Evolutionary conservation across 768 basidiomycete species (phyloP).

Genomic region (Kwoniella dendrophila): DNA sequence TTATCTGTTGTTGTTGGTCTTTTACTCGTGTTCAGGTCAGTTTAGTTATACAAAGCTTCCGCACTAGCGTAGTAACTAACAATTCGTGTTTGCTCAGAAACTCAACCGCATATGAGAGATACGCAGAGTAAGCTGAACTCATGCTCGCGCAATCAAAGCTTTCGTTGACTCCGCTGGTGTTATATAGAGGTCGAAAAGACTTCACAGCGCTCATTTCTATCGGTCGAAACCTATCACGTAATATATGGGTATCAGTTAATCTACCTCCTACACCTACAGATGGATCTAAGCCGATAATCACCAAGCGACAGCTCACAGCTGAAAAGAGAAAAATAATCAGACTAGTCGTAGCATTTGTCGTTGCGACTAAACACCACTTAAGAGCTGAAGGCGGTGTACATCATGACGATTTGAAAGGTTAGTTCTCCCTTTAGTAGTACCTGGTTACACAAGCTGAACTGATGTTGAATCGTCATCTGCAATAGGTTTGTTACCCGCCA

Average conservation of each 20-base stretch:
- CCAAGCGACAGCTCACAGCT: conserved; percentile 41
- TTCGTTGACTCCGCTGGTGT: conserved; percentile 54
- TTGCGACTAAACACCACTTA: conserved; percentile 67
- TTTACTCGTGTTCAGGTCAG: conserved; percentile 62
- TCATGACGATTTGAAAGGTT: conserved; percentile 72
- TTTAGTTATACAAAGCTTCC: not conserved
- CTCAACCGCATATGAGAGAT: conserved; percentile 43
- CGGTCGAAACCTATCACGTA: conserved; percentile 48
- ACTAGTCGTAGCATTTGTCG: conserved; percentile 70
- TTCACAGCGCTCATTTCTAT: conserved; percentile 73
- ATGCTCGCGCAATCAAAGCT: conserved; percentile 70
- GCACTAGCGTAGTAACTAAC: not conserved
- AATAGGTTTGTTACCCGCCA: conserved; percentile 63
- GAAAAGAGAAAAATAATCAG: conserved; percentile 71
- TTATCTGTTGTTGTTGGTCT: conserved; percentile 90
- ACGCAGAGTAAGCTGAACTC: conserved; percentile 58
- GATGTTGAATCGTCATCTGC: not conserved
- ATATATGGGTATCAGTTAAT: conserved; percentile 59
- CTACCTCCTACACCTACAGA: conserved; percentile 57
- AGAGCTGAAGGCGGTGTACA: conserved; percentile 66
- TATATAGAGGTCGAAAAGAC: conserved; percentile 81
- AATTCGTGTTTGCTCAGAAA: conserved; percentile 15
- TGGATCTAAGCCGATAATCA: conserved; percentile 55
- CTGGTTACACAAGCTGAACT: not conserved
- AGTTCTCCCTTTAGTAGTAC: not conserved